Percentiles rank a stretch among this genome's conserved stretches.
Evolutionary conservation across 208 protist species (phyloP).

Genomic region (Crithidia acanthocephali): DNA sequence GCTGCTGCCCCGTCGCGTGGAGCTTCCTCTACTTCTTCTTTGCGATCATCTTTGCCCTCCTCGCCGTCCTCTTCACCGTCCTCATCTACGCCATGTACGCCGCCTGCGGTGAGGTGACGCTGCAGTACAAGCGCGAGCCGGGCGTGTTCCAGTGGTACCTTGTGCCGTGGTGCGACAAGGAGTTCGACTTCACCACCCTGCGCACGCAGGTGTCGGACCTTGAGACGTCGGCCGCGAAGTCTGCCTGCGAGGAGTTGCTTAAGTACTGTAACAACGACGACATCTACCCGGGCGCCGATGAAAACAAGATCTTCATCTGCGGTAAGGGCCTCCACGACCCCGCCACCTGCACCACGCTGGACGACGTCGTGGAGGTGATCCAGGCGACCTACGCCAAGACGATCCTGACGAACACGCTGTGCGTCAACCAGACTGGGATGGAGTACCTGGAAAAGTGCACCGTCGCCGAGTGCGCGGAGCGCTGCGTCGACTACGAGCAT

Average conservation of each 20-base stretch:
- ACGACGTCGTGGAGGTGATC: slow-evolving; percentile 40
- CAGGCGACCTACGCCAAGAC: slow-evolving; percentile 49
- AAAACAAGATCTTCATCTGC: slow-evolving; percentile 50
- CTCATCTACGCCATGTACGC: slow-evolving; percentile 47
- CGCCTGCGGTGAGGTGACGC: slow-evolving; percentile 60
- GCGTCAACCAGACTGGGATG: slow-evolving; percentile 44
- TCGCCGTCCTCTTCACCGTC: slow-evolving; percentile 65
- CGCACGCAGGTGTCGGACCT: slow-evolving; percentile 34
- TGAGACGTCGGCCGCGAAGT: slow-evolving; percentile 19
- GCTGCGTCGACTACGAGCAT: slow-evolving; percentile 44
- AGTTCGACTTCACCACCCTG: slow-evolving; percentile 50
- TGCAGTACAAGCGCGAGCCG: slow-evolving; percentile 68
- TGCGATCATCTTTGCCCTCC: slow-evolving; percentile 58
- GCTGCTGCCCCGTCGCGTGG: slow-evolving; percentile 42
- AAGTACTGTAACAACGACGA: slow-evolving; percentile 50
- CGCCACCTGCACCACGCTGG: slow-evolving; percentile 42
- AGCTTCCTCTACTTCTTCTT: slow-evolving; percentile 71
- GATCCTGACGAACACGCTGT: slow-evolving; percentile 52
- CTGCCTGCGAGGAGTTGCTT: slow-evolving; percentile 58
- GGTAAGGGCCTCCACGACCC: slow-evolving; percentile 34
- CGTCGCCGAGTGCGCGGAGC: slow-evolving; percentile 39
- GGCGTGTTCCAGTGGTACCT: slow-evolving; percentile 81
- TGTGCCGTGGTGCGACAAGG: slow-evolving; percentile 62
- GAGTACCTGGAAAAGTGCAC: slow-evolving; percentile 58
- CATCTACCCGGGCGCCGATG: slow-evolving; percentile 15